phyloP scores from a whole-genome alignment of 306 rosid species.

The Cucurbita maxima region DNA sequence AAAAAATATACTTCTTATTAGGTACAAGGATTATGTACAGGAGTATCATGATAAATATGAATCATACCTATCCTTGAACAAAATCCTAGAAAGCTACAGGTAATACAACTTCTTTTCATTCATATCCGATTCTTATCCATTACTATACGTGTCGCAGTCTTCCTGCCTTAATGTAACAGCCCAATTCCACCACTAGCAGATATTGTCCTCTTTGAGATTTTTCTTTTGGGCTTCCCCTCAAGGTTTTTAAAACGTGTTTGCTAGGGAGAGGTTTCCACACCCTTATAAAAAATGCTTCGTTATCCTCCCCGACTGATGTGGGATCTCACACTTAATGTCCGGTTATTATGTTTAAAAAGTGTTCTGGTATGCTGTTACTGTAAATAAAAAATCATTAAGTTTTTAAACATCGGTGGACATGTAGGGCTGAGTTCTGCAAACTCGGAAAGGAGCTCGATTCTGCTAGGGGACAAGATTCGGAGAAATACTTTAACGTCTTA shows the following conservation, averaged over 20 bases:
- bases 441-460: slow-evolving; percentile 47
- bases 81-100: slow-evolving; percentile 74
- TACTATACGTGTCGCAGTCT: neutral
- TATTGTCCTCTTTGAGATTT: no score
- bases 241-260: no score
- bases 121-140: neutral
- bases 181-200: no score
- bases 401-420: neutral
- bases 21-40: slow-evolving; percentile 78
- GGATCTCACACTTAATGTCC: neutral
- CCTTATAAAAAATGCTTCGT: no score
- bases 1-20: slow-evolving; percentile 3
- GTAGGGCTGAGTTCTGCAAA: slow-evolving; percentile 53
- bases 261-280: no score
- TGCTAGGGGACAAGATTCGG: slow-evolving; percentile 46
- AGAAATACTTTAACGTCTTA: slow-evolving; percentile 32
- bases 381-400: neutral
- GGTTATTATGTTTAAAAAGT: neutral
- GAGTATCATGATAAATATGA: slow-evolving; percentile 81
- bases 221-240: no score
- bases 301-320: no score
- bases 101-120: slow-evolving; percentile 10
- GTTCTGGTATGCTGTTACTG: slow-evolving; percentile 4
- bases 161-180: neutral
- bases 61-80: slow-evolving; percentile 67